Conservation (phyloP, 1,139 yeast species). For the Magnusiomyces ingens region DNA sequence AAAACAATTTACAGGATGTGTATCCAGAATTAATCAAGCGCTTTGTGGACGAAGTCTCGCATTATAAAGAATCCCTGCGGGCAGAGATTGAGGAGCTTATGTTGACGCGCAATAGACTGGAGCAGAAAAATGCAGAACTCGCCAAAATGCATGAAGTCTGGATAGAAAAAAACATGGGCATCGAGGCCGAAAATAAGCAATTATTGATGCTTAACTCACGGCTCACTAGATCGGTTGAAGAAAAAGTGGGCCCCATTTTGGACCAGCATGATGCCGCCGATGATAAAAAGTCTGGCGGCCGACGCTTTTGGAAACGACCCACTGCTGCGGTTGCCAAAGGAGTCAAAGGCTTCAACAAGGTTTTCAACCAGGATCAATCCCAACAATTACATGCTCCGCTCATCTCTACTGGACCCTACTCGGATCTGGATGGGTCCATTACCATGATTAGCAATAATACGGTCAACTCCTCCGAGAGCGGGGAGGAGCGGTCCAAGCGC, state of each 20-base stretch:
- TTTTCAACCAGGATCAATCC: constrained; percentile 27
- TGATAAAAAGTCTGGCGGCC: constrained; percentile 22
- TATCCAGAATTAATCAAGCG: constrained; percentile 24
- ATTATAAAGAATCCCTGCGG: constrained; percentile 26
- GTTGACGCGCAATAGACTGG: constrained; percentile 30
- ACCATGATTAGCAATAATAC: constrained; percentile 10
- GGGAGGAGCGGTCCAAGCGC: constrained; percentile 4
- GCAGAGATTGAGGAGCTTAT: constrained; percentile 32
- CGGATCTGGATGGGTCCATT: constrained; percentile 7
- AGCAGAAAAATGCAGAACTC: constrained; percentile 35
- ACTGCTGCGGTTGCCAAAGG: constrained; percentile 35
- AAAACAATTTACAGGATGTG: constrained; percentile 18
- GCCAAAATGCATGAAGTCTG: not conserved
- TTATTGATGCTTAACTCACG: constrained; percentile 1
- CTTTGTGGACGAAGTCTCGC: constrained; percentile 25
- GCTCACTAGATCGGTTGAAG: not conserved
- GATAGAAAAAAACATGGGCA: not conserved
- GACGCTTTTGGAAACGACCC: constrained; percentile 35
- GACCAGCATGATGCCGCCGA: constrained; percentile 26
- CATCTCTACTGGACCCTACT: constrained; percentile 11
- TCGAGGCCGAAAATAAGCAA: constrained; percentile 4
- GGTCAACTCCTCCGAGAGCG: constrained; percentile 9
- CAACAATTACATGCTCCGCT: not conserved
- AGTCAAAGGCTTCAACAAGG: constrained; percentile 32
- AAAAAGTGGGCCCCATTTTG: constrained; percentile 3